phyloP scores from a whole-genome alignment of 306 rosid genomes.

The Oemleria cerasiformis region DNA sequence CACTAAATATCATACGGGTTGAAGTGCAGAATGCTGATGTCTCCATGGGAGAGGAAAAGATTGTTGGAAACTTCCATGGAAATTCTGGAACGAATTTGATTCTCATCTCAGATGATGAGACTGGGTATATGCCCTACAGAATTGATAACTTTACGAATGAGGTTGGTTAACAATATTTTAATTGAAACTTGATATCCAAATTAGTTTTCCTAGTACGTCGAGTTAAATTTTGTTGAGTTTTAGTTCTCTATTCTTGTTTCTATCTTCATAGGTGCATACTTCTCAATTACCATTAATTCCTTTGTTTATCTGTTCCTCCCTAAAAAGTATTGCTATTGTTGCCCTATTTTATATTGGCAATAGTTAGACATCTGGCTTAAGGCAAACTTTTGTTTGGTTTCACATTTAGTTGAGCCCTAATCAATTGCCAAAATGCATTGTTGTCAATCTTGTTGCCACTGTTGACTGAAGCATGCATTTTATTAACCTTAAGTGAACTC shows the following conservation, averaged over 20 bases:
- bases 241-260: background rate
- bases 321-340: background rate
- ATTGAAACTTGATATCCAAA: slow-evolving; percentile 13
- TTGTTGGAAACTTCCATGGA: slow-evolving; percentile 84
- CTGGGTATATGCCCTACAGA: slow-evolving; percentile 97
- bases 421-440: background rate
- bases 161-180: slow-evolving; percentile 50
- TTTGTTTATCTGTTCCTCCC: background rate
- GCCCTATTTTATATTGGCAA: background rate
- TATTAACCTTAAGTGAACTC: background rate
- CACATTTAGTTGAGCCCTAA: background rate
- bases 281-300: background rate
- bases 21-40: slow-evolving; percentile 98
- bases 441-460: background rate
- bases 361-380: background rate
- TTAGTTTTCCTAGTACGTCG: background rate
- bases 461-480: background rate
- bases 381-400: background rate
- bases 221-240: background rate
- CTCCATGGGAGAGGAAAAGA: slow-evolving; percentile 66
- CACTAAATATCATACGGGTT: slow-evolving; percentile 69
- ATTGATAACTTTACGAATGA: slow-evolving; percentile 88
- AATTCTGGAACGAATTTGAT: slow-evolving; percentile 89
- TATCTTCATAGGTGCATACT: background rate
- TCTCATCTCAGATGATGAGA: slow-evolving; percentile 91